phyloP scores from a whole-genome alignment of 2,329 filamentous ascomycete species.

The Colletotrichum gloeosporioides region DNA sequence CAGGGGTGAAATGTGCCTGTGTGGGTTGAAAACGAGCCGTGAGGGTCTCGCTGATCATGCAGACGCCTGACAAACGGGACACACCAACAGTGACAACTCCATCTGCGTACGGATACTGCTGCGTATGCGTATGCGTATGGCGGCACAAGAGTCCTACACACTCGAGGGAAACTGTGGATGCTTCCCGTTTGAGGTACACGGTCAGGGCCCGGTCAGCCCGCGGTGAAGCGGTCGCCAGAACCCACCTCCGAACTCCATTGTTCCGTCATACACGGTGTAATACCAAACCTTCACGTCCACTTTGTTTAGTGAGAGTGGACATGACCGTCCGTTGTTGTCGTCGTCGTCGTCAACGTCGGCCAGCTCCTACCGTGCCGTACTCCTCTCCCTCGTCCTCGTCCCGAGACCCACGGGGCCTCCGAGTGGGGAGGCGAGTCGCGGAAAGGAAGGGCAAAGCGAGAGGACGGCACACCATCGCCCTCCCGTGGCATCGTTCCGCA shows the following conservation, averaged over 20 bases:
- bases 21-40: neutral
- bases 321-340: neutral
- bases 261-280: neutral
- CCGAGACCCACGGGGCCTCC: neutral
- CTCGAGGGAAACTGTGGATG: neutral
- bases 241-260: neutral
- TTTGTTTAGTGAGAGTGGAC: neutral
- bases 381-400: neutral
- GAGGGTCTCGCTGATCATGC: constrained; percentile 16
- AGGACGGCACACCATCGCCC: neutral
- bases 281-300: neutral
- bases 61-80: constrained; percentile 16
- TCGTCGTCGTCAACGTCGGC: neutral
- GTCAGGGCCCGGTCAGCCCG: constrained; percentile 14
- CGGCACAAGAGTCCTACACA: neutral
- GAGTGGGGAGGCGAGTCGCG: constrained; percentile 6
- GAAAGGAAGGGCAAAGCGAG: neutral
- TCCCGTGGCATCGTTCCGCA: neutral
- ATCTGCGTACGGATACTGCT: neutral
- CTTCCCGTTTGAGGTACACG: constrained; percentile 19
- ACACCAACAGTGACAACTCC: constrained; percentile 4
- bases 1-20: neutral
- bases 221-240: neutral
- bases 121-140: neutral
- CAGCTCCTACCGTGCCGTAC: neutral